Evolutionary conservation across 1,139 yeast species (phyloP).

Genomic region (Taphrina flavorubra): DNA sequence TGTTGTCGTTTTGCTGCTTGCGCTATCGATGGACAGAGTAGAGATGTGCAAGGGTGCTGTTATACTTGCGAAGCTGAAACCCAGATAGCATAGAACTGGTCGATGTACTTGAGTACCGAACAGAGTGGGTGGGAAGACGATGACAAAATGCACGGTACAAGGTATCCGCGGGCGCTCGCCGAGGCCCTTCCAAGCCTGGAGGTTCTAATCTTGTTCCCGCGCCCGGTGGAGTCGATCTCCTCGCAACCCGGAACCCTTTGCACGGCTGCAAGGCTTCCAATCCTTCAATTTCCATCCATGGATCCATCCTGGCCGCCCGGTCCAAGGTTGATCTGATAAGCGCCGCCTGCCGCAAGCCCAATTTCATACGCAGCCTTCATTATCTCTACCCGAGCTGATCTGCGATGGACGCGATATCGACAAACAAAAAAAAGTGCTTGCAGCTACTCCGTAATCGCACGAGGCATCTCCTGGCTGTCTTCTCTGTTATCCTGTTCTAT

Average conservation of each 20-base stretch:
- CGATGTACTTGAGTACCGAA: too few species aligned
- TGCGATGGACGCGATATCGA: background rate
- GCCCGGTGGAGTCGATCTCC: background rate
- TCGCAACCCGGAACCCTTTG: background rate
- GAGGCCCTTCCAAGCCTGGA: too few species aligned
- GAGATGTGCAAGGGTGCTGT: too few species aligned
- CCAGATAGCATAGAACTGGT: too few species aligned
- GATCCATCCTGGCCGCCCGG: too few species aligned
- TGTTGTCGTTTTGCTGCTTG: background rate
- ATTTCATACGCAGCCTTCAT: background rate
- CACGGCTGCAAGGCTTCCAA: background rate
- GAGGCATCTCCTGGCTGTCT: background rate
- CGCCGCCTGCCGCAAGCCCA: background rate
- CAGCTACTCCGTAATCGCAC: constrained; percentile 2
- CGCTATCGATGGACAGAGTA: background rate
- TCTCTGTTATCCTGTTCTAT: too few species aligned
- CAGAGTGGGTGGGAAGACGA: too few species aligned
- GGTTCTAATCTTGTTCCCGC: background rate
- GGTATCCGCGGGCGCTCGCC: too few species aligned
- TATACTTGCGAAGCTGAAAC: too few species aligned
- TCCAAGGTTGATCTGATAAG: too few species aligned
- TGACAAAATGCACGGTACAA: too few species aligned
- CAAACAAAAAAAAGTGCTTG: background rate
- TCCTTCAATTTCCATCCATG: too few species aligned
- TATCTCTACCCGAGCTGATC: background rate